Percentiles rank a stretch among this genome's conserved stretches.
Conservation (phyloP, 768 basidiomycete species). For the Thelephora ganbajun region DNA sequence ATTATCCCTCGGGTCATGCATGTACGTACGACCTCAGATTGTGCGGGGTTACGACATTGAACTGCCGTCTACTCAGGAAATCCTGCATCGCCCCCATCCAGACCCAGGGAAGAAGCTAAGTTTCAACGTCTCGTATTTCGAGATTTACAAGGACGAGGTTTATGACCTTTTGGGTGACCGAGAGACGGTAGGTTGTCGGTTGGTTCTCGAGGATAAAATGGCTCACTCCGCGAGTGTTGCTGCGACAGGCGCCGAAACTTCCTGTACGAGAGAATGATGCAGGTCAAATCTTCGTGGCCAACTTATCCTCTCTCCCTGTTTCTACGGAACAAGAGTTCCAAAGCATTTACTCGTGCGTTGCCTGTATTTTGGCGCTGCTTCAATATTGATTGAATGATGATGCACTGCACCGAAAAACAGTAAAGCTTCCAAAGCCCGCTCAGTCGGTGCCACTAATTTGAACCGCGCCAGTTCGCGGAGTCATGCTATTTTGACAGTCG, state of each 20-base stretch:
- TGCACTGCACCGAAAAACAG: conserved; percentile 20
- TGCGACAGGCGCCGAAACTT: conserved; percentile 34
- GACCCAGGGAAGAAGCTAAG: conserved; percentile 14
- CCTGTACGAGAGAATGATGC: conserved; percentile 38
- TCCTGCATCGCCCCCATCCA: conserved; percentile 3
- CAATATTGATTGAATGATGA: not conserved
- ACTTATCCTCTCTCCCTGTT: conserved; percentile 27
- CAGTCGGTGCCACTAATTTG: conserved; percentile 74
- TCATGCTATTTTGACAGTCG: conserved; percentile 74
- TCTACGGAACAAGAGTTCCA: conserved; percentile 33
- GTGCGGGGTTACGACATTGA: not conserved
- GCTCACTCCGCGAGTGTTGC: not conserved
- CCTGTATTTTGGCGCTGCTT: not conserved
- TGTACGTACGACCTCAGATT: conserved; percentile 22
- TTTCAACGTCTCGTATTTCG: conserved; percentile 65
- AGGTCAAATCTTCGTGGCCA: conserved; percentile 42
- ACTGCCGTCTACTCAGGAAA: conserved; percentile 7
- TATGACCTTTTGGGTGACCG: conserved; percentile 72
- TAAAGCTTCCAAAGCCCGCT: conserved; percentile 61
- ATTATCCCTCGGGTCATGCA: conserved; percentile 75
- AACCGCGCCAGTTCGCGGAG: conserved; percentile 80
- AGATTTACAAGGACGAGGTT: conserved; percentile 86
- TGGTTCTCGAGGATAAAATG: not conserved
- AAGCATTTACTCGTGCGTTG: conserved; percentile 28
- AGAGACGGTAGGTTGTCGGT: conserved; percentile 36